Evolutionary conservation across 2,329 filamentous ascomycete genomes (phyloP).

Genomic region (Biscogniauxia mediterranea): DNA sequence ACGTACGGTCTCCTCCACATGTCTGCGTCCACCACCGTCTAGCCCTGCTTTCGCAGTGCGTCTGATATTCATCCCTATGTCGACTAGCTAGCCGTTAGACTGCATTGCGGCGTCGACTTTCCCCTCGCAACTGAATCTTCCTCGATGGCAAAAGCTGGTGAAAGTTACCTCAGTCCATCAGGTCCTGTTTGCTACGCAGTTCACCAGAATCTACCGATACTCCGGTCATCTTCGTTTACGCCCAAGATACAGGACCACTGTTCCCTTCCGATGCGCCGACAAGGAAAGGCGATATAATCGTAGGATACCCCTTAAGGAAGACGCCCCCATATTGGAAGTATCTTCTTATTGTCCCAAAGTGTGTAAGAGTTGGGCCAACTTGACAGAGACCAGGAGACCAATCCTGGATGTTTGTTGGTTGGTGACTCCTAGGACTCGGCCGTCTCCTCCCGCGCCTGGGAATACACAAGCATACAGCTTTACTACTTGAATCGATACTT

Average conservation of each 20-base stretch:
- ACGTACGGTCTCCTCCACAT: constrained; percentile 35
- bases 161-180: constrained; percentile 18
- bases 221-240: constrained; percentile 25
- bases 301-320: constrained; percentile 15
- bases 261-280: constrained; percentile 23
- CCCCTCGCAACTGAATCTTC: constrained; percentile 24
- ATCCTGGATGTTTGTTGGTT: constrained; percentile 30
- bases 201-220: constrained; percentile 20
- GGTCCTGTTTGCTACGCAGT: constrained; percentile 28
- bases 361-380: constrained; percentile 20
- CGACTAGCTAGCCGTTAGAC: constrained; percentile 30
- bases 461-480: constrained; percentile 26
- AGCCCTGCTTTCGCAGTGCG: constrained; percentile 30
- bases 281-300: constrained; percentile 15
- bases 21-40: constrained; percentile 29
- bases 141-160: constrained; percentile 24
- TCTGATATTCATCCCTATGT: constrained; percentile 32
- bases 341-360: constrained; percentile 6
- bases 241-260: constrained; percentile 18
- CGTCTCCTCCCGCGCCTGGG: constrained; percentile 28
- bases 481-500: constrained; percentile 25
- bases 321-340: constrained; percentile 5
- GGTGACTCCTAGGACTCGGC: constrained; percentile 27
- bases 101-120: constrained; percentile 29
- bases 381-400: constrained; percentile 23